Evolutionary conservation across 768 basidiomycete species (phyloP), one percentile per base, ranked within the genome.

Genomic region (Dacryopinax primogenitus): DNA sequence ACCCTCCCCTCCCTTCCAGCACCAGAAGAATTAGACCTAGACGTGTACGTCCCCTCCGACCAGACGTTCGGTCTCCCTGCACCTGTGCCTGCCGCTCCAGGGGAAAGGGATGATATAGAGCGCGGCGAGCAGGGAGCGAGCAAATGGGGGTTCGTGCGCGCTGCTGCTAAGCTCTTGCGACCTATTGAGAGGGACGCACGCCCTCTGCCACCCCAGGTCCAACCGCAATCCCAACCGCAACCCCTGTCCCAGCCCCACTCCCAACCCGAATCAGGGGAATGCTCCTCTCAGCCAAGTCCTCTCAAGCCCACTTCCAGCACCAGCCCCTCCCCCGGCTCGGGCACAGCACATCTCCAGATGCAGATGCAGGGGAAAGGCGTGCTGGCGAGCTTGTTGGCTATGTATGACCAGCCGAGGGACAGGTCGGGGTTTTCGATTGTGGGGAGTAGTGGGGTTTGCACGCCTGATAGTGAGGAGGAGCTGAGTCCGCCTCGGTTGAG

Each of bases 321-420:
- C 65, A 64, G 67, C 69, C 12, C 68, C 65, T 65, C 64, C 34
- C 66, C 44, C 33, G 47, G 72, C 63, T 64, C 47, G 66, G 34
- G 33, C 45, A 64, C 34, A 28, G 28, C 26, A 47, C 68, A 30
- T 7, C 65, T 7, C 39, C 63, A 7, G 58, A 58, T 12, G n/a
- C n/a, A n/a, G n/a, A 33, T 64, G 4, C 69, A 66, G 2, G 79
- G 77, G 0, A 79, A 78, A 12, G 85, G 87, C 16, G 82, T 90
- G 4, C 78, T 90, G 3, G 84, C 86, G 1, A 79, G 86, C 0
- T 73, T 90, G 39, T 76, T 90, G 47, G 79, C 84, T 21, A 77
- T 88, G 26, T 87, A 88, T 70, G 82, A 78, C 68, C 74, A 75
- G 51, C 76, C 75, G 30, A 75, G 78, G 13, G 66, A 69, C 33